Evolutionary conservation across 352 stramenopile genomes (phyloP).

Genomic region (Globisporangium ultimum): DNA sequence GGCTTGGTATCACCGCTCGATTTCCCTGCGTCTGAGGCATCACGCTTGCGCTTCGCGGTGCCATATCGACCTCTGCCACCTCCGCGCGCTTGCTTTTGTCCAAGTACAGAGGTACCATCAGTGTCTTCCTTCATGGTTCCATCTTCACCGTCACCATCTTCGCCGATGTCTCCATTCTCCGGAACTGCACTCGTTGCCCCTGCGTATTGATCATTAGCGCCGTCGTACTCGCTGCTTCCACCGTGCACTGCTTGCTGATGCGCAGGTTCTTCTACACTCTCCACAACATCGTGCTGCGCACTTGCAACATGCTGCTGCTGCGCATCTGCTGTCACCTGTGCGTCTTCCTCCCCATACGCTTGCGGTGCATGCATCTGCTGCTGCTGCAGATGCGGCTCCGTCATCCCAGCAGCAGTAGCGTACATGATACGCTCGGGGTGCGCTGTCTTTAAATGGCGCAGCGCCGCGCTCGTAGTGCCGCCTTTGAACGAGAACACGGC

Average conservation of each 20-base stretch:
- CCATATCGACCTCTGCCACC: not conserved
- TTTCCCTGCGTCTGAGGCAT: constrained; percentile 1
- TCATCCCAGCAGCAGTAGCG: not conserved
- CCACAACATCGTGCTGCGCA: too few relatives aligned
- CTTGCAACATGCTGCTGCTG: too few relatives aligned
- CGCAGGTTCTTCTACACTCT: not conserved
- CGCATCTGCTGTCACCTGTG: not conserved
- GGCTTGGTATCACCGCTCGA: not conserved
- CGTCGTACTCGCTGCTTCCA: not conserved
- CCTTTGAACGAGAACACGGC: constrained; percentile 48
- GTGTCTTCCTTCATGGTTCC: not conserved
- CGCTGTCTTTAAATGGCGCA: constrained; percentile 44
- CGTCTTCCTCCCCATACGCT: not conserved
- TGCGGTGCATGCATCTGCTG: constrained; percentile 3
- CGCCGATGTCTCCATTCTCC: not conserved
- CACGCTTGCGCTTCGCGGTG: constrained; percentile 23
- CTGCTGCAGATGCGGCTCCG: constrained; percentile 1
- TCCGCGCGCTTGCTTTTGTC: not conserved
- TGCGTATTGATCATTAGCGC: not conserved
- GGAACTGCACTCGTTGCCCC: not conserved
- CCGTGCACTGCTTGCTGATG: not conserved
- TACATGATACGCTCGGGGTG: constrained; percentile 23
- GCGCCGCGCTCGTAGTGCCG: constrained; percentile 44
- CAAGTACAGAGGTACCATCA: not conserved
- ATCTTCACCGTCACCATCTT: not conserved